Evolutionary conservation across 495 filamentous ascomycete genomes (phyloP), one percentile per base, ranked within the genome.

Genomic region (Penicillium diatomitis): DNA sequence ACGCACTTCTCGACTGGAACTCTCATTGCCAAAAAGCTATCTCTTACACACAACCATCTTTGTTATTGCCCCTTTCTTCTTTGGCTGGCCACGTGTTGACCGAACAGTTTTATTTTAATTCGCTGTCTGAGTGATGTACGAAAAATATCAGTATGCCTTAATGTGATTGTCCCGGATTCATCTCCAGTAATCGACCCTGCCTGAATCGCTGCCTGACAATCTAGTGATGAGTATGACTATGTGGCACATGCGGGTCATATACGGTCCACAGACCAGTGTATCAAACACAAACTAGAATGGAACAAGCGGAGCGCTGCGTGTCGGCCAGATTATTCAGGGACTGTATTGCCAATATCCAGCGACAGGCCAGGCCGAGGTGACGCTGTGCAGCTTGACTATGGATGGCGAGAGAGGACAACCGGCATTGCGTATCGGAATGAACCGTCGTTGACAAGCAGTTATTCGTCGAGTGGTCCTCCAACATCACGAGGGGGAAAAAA

Each of bases 1-100:
- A 61, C 48, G 64, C 60, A 52, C 45, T 65, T 62, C 55, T 64
- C 61, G 65, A 59, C 62, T 63, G 60, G 60, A 64, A 52, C 39
- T 46, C 54, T 51, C 36, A 43, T 43, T 41, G 39, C 11, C 54
- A 54, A 63, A 61, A 63, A 56, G 55, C 50, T 57, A 45, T 37
- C 45, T 52, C 49, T 44, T 51, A 41, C 48, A 40, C 58, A 44
- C 20, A 20, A 20, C 20, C 20, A 20, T 20, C 20, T 20, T 49
- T 59, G 46, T 49, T 56, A 12, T 39, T 41, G 33, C 37, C 40
- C 33, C 51, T 41, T 40, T 9, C 49, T 38, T 44, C 8, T 32
- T 12, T 49, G 39, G 31, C 32, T 35, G 20, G 47, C 34, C 38
- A 46, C 44, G 54, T 57, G 54, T 52, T 51, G 50, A 11, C 38